Evolutionary conservation across 2,329 filamentous ascomycete species (phyloP).

Genomic region (Juglanconis juglandina): DNA sequence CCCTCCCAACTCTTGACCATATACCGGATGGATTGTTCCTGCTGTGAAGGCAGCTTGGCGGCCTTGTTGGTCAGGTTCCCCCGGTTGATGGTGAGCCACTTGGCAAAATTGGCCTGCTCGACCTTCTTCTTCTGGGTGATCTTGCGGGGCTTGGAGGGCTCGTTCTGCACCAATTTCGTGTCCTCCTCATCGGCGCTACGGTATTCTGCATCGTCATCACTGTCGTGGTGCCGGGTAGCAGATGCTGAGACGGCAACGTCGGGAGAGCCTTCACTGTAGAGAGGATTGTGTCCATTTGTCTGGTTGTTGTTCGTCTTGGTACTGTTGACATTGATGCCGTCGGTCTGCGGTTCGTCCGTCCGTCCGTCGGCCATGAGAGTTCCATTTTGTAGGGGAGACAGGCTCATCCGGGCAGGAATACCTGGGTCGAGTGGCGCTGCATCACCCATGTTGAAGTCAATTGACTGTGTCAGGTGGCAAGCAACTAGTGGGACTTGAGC

Average conservation of each 20-base stretch:
- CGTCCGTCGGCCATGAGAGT: background rate
- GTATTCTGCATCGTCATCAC: slow-evolving; percentile 3
- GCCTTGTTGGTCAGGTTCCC: slow-evolving; percentile 32
- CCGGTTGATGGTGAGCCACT: slow-evolving; percentile 36
- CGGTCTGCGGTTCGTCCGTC: background rate
- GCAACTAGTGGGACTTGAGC: no score
- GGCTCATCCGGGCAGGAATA: background rate
- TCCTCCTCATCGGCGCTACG: slow-evolving; percentile 24
- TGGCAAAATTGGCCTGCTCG: slow-evolving; percentile 49
- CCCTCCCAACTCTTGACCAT: slow-evolving; percentile 36
- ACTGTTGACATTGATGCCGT: background rate
- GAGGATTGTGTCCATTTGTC: background rate
- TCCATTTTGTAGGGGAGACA: background rate
- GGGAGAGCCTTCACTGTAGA: background rate
- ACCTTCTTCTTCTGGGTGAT: slow-evolving; percentile 45
- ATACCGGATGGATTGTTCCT: slow-evolving; percentile 30
- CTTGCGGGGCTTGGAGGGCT: slow-evolving; percentile 30
- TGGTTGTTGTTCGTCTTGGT: no score
- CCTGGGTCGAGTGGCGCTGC: background rate
- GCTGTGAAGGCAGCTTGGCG: slow-evolving; percentile 23
- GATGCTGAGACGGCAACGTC: background rate
- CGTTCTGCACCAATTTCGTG: slow-evolving; percentile 24
- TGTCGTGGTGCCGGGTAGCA: background rate
- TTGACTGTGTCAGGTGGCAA: background rate
- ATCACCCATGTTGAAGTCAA: background rate